Evolutionary conservation across 1,284 basidiomycete genomes (phyloP).

Genomic region (Boletus hoseneyae): DNA sequence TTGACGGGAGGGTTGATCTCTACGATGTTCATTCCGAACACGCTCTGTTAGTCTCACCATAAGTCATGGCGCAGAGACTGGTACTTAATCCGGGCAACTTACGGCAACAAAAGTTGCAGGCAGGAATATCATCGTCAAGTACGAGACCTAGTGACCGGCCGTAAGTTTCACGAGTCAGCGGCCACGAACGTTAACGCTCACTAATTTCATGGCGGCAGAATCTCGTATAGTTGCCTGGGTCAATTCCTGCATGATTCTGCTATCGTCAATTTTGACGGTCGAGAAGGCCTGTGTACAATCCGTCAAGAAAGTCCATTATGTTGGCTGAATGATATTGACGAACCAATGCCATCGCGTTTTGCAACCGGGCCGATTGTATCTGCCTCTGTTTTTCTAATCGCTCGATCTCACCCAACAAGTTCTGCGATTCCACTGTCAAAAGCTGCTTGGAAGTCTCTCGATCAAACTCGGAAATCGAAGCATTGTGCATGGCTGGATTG

Average conservation of each 20-base stretch:
- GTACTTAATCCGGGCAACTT: slow-evolving; percentile 20
- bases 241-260: slow-evolving; percentile 41
- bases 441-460: slow-evolving; percentile 23
- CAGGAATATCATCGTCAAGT: slow-evolving; percentile 32
- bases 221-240: slow-evolving; percentile 47
- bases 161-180: background rate
- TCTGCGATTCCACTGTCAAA: slow-evolving; percentile 42
- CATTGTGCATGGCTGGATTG: slow-evolving; percentile 40
- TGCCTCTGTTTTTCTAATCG: slow-evolving; percentile 41
- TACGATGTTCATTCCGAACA: slow-evolving; percentile 41
- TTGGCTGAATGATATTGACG: background rate
- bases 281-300: slow-evolving; percentile 41
- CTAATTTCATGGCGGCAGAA: slow-evolving; percentile 49
- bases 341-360: slow-evolving; percentile 51
- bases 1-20: slow-evolving; percentile 32
- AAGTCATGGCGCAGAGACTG: background rate
- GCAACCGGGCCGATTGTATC: slow-evolving; percentile 45
- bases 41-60: slow-evolving; percentile 20
- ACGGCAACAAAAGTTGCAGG: slow-evolving; percentile 37
- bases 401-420: slow-evolving; percentile 43
- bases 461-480: slow-evolving; percentile 15
- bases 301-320: slow-evolving; percentile 3
- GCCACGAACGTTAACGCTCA: slow-evolving; percentile 8
- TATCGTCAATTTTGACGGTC: slow-evolving; percentile 49
- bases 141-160: slow-evolving; percentile 23